These are phyloP conservation scores for Rostrohypoxylon terebratum DNA, from an alignment of 495 filamentous ascomycete genomes.

Conservation along the genomic window DNA sequence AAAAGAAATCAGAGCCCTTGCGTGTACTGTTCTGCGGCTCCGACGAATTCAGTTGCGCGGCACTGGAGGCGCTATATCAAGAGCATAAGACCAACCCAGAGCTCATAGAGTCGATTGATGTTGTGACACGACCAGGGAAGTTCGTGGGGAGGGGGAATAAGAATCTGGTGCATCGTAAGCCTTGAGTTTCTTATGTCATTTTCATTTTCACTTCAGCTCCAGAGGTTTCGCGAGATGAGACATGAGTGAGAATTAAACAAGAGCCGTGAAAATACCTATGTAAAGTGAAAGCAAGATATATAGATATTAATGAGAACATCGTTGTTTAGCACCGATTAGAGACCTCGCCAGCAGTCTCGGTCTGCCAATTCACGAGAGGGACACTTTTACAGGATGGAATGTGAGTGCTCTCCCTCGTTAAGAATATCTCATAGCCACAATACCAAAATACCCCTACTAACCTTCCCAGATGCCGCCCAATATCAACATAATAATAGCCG, in stretches of 20 bases:
- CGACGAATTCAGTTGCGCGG: constrained; percentile 87
- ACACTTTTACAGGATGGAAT: constrained; percentile 85
- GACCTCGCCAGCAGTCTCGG: constrained; percentile 68
- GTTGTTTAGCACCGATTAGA: constrained; percentile 76
- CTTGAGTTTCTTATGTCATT: background rate
- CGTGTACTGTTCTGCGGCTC: constrained; percentile 97
- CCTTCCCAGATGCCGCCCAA: constrained; percentile 65
- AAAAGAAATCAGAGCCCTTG: constrained; percentile 65
- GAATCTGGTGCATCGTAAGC: constrained; percentile 73
- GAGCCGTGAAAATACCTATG: background rate
- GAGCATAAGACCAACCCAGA: constrained; percentile 66
- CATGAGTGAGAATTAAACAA: background rate
- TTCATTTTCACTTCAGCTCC: background rate
- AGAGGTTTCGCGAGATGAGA: background rate
- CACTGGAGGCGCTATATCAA: constrained; percentile 75
- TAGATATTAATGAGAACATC: constrained; percentile 13
- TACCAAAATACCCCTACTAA: background rate
- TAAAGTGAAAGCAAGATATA: background rate
- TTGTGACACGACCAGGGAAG: constrained; percentile 84
- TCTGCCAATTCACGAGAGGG: constrained; percentile 77
- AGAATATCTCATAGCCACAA: background rate
- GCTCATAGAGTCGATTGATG: constrained; percentile 84
- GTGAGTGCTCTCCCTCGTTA: constrained; percentile 58
- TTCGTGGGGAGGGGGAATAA: constrained; percentile 78
- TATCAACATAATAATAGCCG: constrained; percentile 88